A percentile compares a stretch with the other conserved stretches of the same genome.
phyloP scores from a whole-genome alignment of 805 yeast genomes.

The Zygotorulaspora chibaensis region DNA sequence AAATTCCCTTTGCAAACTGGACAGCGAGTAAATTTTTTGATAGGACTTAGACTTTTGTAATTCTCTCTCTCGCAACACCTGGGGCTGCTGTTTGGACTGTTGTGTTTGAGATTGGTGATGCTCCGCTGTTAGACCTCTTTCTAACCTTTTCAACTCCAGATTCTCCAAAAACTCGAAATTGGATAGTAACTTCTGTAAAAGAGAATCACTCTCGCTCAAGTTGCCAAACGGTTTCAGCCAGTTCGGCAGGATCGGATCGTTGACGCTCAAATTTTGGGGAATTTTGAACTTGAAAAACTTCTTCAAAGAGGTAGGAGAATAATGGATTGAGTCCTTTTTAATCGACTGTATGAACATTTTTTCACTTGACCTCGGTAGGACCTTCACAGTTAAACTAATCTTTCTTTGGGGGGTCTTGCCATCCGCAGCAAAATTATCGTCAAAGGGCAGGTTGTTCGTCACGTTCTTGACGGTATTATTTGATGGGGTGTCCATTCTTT shows the following conservation, averaged over 20 bases:
- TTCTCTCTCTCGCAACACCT: not conserved
- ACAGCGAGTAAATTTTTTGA: conserved; percentile 24
- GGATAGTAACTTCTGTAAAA: conserved; percentile 27
- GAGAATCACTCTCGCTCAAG: conserved; percentile 17
- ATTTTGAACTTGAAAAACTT: conserved; percentile 30
- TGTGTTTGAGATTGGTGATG: not conserved
- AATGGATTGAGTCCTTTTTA: conserved; percentile 31
- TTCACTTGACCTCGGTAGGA: conserved; percentile 19
- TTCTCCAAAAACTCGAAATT: conserved; percentile 38
- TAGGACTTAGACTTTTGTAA: conserved; percentile 19
- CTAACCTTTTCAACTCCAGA: conserved; percentile 30
- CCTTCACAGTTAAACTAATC: conserved; percentile 21
- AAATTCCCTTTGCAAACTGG: conserved; percentile 23
- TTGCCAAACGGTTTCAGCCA: conserved; percentile 29
- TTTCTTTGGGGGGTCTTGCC: conserved; percentile 5
- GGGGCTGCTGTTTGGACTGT: not conserved
- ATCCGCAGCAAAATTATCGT: not conserved
- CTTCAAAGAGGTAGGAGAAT: conserved; percentile 32
- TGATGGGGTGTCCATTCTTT: conserved; percentile 8
- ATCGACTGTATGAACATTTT: conserved; percentile 31
- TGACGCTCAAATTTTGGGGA: conserved; percentile 19
- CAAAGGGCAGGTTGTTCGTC: not conserved
- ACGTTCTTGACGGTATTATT: not conserved
- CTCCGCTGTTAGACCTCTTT: conserved; percentile 22
- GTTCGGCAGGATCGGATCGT: conserved; percentile 28